Percentiles rank a stretch among this genome's conserved stretches.
Conservation (phyloP, 192 early-diverging fungal species). For the Spinellus fusiger region DNA sequence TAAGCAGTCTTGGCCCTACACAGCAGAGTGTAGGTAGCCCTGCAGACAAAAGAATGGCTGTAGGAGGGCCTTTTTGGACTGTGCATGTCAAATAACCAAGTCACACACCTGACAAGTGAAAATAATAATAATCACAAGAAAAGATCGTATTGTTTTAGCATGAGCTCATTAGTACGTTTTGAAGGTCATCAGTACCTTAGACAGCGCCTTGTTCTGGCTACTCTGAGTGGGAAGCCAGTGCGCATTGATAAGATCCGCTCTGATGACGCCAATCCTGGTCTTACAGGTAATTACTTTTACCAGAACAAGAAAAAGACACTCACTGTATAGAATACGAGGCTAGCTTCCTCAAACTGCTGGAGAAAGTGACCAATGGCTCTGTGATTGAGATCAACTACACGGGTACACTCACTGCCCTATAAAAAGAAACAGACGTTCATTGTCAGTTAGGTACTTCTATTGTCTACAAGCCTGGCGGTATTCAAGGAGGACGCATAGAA, state of each 20-base stretch:
- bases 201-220: constrained; percentile 85
- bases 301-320: background rate
- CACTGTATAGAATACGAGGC: constrained; percentile 78
- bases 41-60: too few species aligned
- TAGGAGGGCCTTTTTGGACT: too few species aligned
- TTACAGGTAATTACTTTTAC: constrained; percentile 52
- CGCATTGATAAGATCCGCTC: constrained; percentile 88
- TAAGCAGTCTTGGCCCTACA: too few species aligned
- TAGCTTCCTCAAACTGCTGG: constrained; percentile 82
- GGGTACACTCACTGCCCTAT: constrained; percentile 32
- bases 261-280: constrained; percentile 81
- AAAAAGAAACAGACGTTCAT: background rate
- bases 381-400: constrained; percentile 92
- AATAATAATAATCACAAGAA: too few species aligned
- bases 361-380: constrained; percentile 91
- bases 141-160: too few species aligned
- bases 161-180: constrained; percentile 49
- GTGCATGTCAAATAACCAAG: too few species aligned
- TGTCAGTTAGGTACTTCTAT: constrained; percentile 65
- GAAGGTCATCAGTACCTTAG: constrained; percentile 84
- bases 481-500: constrained; percentile 78
- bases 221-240: constrained; percentile 73
- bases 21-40: too few species aligned
- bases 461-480: constrained; percentile 80
- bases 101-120: too few species aligned